Evolutionary conservation across 2,329 filamentous ascomycete genomes (phyloP).

Genomic region (Myriosclerotinia scirpicola): DNA sequence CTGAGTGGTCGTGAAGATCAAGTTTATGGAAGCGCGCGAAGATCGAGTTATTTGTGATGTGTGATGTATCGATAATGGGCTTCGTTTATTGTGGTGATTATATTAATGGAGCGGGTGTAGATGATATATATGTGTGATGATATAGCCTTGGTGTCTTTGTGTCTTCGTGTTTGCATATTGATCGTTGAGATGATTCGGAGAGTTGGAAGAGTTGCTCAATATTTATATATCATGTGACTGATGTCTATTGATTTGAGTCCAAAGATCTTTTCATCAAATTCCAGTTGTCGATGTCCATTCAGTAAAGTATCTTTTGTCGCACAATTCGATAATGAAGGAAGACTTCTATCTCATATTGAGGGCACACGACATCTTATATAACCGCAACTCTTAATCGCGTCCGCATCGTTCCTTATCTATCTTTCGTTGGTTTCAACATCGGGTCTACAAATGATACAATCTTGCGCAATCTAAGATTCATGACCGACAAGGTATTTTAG

Average conservation of each 20-base stretch:
- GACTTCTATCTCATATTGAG: background rate
- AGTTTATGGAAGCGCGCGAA: background rate
- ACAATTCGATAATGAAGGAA: background rate
- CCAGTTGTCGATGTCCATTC: background rate
- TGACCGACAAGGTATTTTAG: conserved; percentile 22
- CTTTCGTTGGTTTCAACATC: conserved; percentile 11
- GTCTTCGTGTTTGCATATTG: too few species aligned
- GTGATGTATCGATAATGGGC: conserved; percentile 4
- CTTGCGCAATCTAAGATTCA: conserved; percentile 23
- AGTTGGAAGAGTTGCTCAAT: background rate
- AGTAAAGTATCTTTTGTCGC: background rate
- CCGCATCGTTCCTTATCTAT: conserved; percentile 13
- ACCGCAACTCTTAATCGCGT: conserved; percentile 6
- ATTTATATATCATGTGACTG: conserved; percentile 14
- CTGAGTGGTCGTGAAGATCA: background rate
- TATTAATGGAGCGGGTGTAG: background rate
- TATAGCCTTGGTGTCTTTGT: background rate
- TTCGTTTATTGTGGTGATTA: background rate
- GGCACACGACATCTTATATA: conserved; percentile 19
- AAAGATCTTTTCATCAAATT: background rate
- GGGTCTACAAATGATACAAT: conserved; percentile 22
- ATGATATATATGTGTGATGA: background rate
- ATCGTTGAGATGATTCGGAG: background rate
- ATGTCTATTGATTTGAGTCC: background rate
- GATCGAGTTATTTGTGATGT: background rate